phyloP scores from a whole-genome alignment of 352 stramenopile genomes.

The Phytopythium vexans region DNA sequence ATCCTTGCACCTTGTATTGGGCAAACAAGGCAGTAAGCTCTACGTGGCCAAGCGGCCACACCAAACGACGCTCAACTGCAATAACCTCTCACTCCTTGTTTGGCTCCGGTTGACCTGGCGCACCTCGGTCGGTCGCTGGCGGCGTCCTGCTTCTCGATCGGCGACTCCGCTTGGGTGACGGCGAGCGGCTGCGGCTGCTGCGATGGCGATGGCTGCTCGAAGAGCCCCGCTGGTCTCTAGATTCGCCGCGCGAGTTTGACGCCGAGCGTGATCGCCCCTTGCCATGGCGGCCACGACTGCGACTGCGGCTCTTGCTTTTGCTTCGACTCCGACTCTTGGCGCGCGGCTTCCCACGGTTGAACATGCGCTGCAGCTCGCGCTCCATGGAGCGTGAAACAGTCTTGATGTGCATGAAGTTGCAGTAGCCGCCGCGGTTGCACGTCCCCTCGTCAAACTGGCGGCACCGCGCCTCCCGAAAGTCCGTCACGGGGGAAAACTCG shows the following conservation, averaged over 20 bases:
- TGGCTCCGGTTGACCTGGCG: no score
- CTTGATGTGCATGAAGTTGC: constrained; percentile 99
- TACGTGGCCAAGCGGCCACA: no score
- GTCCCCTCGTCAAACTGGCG: constrained; percentile 98
- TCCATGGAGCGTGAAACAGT: constrained; percentile 84
- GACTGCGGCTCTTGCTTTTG: constrained; percentile 43
- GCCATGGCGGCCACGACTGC: constrained; percentile 32
- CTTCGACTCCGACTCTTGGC: constrained; percentile 46
- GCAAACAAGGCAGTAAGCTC: no score
- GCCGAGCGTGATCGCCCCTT: constrained; percentile 22
- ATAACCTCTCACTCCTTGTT: constrained; percentile 6
- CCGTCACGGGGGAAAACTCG: constrained; percentile 98
- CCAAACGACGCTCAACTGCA: no score
- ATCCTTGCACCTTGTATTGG: no score
- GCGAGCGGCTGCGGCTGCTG: constrained; percentile 42
- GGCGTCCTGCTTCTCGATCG: constrained; percentile 49
- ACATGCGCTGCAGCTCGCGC: constrained; percentile 82
- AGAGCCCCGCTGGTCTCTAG: constrained; percentile 33
- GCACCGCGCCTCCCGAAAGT: constrained; percentile 98
- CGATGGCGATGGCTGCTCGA: constrained; percentile 24
- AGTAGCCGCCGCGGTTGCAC: constrained; percentile 97
- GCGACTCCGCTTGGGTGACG: constrained; percentile 42
- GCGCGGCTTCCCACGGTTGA: constrained; percentile 51
- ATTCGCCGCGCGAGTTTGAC: constrained; percentile 46
- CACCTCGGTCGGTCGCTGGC: constrained; percentile 9